Evolutionary conservation across 306 rosid genomes (phyloP).

Genomic region (Abrus pulchellus): DNA sequence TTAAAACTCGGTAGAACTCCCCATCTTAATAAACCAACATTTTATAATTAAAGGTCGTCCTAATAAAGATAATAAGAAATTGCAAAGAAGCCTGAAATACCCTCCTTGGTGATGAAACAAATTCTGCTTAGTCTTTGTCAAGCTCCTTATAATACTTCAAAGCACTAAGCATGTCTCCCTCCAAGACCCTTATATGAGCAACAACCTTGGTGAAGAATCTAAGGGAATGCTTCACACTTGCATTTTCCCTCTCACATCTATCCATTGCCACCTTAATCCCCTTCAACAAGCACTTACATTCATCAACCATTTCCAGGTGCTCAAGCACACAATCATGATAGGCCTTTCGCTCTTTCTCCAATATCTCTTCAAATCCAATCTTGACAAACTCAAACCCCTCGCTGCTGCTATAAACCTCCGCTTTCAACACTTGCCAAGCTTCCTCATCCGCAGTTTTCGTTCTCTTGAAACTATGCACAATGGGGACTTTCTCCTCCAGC

Average conservation of each 20-base stretch:
- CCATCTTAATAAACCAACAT: slow-evolving; percentile 36
- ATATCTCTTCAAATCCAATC: slow-evolving; percentile 56
- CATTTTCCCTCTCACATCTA: slow-evolving; percentile 49
- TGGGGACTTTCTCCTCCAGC: slow-evolving; percentile 48
- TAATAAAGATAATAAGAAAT: not conserved
- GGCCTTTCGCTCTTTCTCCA: slow-evolving; percentile 53
- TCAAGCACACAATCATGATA: slow-evolving; percentile 51
- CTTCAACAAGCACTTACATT: slow-evolving; percentile 49
- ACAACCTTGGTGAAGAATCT: slow-evolving; percentile 44
- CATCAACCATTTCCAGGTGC: slow-evolving; percentile 50
- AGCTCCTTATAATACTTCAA: slow-evolving; percentile 55
- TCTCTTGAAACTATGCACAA: slow-evolving; percentile 49
- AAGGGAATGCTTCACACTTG: slow-evolving; percentile 25
- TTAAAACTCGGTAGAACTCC: not conserved
- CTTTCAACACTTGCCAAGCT: slow-evolving; percentile 53
- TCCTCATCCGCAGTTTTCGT: slow-evolving; percentile 43
- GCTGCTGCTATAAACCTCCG: slow-evolving; percentile 49
- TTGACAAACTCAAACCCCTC: slow-evolving; percentile 49
- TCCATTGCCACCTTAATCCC: slow-evolving; percentile 53
- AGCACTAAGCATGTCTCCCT: slow-evolving; percentile 55
- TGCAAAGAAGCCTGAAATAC: slow-evolving; percentile 1
- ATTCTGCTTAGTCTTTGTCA: slow-evolving; percentile 42
- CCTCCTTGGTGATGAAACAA: slow-evolving; percentile 19
- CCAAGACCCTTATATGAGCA: slow-evolving; percentile 48
- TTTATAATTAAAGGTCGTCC: slow-evolving; percentile 13